A percentile compares a stretch with the other conserved stretches of the same genome.
These are phyloP conservation scores for Dipteronia sinensis DNA, from an alignment of 345 rosid genomes.

Conservation along the genomic window DNA sequence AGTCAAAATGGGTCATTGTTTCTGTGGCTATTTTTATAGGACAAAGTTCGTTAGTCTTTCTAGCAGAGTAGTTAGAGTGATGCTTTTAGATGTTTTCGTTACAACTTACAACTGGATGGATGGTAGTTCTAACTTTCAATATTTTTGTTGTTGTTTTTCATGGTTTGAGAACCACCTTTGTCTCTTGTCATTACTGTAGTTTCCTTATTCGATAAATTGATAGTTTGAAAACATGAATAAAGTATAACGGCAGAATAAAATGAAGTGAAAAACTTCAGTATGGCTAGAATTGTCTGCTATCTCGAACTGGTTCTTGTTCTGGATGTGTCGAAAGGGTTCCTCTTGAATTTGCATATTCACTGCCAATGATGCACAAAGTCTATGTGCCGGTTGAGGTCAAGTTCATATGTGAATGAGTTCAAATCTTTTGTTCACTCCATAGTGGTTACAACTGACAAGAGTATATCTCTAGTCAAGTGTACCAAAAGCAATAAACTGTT, in stretches of 20 bases:
- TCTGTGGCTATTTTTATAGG: neutral
- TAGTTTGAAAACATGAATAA: neutral
- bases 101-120: neutral
- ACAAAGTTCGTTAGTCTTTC: neutral
- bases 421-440: neutral
- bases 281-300: neutral
- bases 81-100: neutral
- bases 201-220: constrained; percentile 13
- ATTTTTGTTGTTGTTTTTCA: neutral
- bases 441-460: neutral
- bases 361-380: neutral
- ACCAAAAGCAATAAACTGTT: neutral
- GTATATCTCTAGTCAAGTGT: neutral
- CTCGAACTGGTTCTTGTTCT: neutral
- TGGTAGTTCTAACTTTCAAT: neutral
- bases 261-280: neutral
- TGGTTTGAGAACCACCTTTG: neutral
- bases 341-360: constrained; percentile 2
- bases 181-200: neutral
- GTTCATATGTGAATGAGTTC: neutral
- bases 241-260: neutral
- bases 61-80: neutral
- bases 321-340: neutral
- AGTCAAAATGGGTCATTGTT: neutral
- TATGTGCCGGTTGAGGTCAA: neutral